Conservation (phyloP, 805 yeast genomes). For the Clavispora santaluciae region DNA sequence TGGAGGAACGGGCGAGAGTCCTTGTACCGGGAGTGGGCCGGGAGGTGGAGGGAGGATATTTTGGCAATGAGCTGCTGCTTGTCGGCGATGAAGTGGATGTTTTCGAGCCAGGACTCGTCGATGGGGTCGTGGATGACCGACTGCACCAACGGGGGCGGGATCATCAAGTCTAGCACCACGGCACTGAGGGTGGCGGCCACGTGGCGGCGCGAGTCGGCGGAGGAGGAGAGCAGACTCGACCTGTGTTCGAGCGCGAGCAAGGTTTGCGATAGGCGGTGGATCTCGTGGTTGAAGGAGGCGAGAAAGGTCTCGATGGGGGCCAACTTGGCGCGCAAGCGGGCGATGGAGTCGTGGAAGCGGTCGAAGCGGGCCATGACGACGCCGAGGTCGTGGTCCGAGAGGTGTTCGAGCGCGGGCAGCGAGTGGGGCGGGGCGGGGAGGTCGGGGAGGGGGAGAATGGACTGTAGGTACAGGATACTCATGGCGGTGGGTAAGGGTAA, state of each 20-base stretch:
- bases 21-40: conserved; percentile 12
- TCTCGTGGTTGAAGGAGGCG: conserved; percentile 51
- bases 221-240: conserved; percentile 26
- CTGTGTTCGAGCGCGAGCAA: conserved; percentile 30
- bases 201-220: conserved; percentile 23
- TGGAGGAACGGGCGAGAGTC: conserved; percentile 24
- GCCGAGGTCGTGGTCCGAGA: conserved; percentile 14
- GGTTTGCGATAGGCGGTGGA: conserved; percentile 27
- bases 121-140: conserved; percentile 57
- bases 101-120: conserved; percentile 60
- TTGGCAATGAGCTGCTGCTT: conserved; percentile 48
- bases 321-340: conserved; percentile 22
- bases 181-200: conserved; percentile 55
- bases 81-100: conserved; percentile 53
- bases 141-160: conserved; percentile 67
- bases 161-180: conserved; percentile 64
- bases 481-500: conserved; percentile 1
- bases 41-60: neutral
- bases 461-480: conserved; percentile 14
- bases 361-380: conserved; percentile 14
- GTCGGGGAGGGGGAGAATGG: conserved; percentile 10
- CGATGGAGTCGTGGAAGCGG: conserved; percentile 6
- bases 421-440: neutral
- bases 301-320: conserved; percentile 53
- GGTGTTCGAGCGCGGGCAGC: conserved; percentile 2